Base-by-base conservation (phyloP, 805 yeast genomes). In the Saccharomycopsis fodiens region DNA sequence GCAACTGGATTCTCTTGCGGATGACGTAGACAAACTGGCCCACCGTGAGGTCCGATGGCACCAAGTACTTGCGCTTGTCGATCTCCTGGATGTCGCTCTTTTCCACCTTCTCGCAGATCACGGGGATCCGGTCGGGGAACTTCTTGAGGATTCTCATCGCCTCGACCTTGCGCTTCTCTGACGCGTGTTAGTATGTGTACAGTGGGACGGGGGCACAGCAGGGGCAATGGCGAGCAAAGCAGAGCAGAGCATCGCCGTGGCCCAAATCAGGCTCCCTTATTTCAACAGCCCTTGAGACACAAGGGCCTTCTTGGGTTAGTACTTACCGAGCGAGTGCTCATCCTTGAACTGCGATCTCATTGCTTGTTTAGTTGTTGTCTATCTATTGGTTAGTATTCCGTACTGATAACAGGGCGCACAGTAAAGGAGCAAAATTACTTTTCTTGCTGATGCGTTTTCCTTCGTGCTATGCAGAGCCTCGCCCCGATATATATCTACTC, bases 1-100 rank as follows among this genome's bases (percentile, higher is more conserved):
- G 96, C 53, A 93, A 75, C 71, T 85, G 85, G 65, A 93, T 89
- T 64, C 98, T 82, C 69, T 91, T 89, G 67, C 98, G 82, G 57
- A 93, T 87, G 51, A 93, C 98, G 61, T 93, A 93, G 38, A 93
- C 98, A 68, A 93, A 91, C 66, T 93, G 98, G 36, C 98, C 98
- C 49, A 93, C 96, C 0, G 97, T 87, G 57, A 93, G 75, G 62
- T 93, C 98, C 22, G 89, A 81, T 5, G 98, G 98, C 8, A 93
- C 98, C 54, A 93, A 74, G 62, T 93, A 93, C 69, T 93, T 93
- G 65, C 96, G 84, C 74, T 93, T 93, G 66, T 93, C 99, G 60
- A 93, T 89, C 55, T 88, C 93, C 39, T 94, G 95, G 53, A 93
- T 85, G 61, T 93, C 97, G 30, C 95, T 82, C 67, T 91, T 91